Percentiles rank a stretch among this genome's conserved stretches.
phyloP scores from a whole-genome alignment of 768 basidiomycete species.

The Boletus rubroflammeus region DNA sequence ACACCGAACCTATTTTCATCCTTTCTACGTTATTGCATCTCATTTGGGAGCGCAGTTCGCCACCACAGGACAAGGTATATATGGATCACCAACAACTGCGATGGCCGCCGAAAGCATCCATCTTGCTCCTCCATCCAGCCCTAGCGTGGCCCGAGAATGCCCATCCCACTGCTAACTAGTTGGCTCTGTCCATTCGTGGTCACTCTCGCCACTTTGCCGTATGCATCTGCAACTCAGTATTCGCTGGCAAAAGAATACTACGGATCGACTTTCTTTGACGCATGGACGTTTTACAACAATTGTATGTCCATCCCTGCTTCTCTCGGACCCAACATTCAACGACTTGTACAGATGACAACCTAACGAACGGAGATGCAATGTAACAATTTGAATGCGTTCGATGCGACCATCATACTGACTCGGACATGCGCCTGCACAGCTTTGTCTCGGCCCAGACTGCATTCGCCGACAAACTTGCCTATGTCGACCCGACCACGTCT shows the following conservation, averaged over 20 bases:
- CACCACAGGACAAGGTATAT: slow-evolving; percentile 7
- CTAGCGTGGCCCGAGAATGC: slow-evolving; percentile 6
- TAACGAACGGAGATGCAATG: slow-evolving; percentile 64
- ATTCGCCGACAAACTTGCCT: slow-evolving; percentile 50
- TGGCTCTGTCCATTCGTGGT: slow-evolving; percentile 6
- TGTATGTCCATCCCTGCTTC: slow-evolving; percentile 36
- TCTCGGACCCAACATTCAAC: neutral
- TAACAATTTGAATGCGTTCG: slow-evolving; percentile 24
- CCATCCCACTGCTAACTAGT: neutral
- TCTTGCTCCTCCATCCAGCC: neutral
- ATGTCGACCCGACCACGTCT: slow-evolving; percentile 57
- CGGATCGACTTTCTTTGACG: slow-evolving; percentile 62
- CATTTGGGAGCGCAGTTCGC: neutral
- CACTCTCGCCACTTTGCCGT: slow-evolving; percentile 6
- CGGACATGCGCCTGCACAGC: slow-evolving; percentile 28
- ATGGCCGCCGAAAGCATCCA: neutral
- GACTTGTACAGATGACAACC: slow-evolving; percentile 51
- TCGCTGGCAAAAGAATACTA: slow-evolving; percentile 52
- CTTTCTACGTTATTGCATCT: neutral
- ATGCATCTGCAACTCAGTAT: slow-evolving; percentile 38
- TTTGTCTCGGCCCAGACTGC: slow-evolving; percentile 47
- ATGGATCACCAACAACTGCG: neutral
- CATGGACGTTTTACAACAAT: slow-evolving; percentile 61
- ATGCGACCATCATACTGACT: neutral
- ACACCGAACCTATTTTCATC: neutral